These are phyloP conservation scores for Paramyrothecium roridum DNA, from an alignment of 2,329 filamentous ascomycete species.

Conservation along the genomic window DNA sequence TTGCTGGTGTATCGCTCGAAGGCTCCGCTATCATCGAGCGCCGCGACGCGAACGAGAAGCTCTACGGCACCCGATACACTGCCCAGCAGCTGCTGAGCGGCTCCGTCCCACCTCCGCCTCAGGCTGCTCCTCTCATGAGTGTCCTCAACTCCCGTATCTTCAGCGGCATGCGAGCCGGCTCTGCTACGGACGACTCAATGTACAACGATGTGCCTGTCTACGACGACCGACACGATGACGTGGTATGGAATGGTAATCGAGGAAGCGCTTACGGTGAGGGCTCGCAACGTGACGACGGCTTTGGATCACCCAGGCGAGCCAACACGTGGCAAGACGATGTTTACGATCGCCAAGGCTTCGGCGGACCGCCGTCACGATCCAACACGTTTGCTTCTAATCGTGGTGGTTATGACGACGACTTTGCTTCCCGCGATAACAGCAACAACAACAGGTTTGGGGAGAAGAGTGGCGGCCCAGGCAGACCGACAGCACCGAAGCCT, in stretches of 20 bases:
- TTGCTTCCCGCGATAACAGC: constrained; percentile 50
- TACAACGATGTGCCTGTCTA: constrained; percentile 95
- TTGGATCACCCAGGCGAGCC: constrained; percentile 57
- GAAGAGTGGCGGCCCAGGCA: constrained; percentile 59
- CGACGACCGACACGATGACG: constrained; percentile 70
- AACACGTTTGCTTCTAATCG: constrained; percentile 45
- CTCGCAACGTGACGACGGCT: constrained; percentile 39
- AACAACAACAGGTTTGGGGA: constrained; percentile 40
- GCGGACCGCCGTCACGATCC: constrained; percentile 40
- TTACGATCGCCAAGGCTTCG: constrained; percentile 57
- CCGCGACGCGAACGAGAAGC: constrained; percentile 93
- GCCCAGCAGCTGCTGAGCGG: constrained; percentile 81
- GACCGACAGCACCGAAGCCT: constrained; percentile 87
- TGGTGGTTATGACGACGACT: constrained; percentile 42
- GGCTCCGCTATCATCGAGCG: constrained; percentile 91
- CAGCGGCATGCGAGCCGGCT: constrained; percentile 54
- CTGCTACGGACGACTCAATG: constrained; percentile 57
- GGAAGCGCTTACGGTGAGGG: constrained; percentile 71
- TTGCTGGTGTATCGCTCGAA: constrained; percentile 92
- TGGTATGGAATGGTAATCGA: constrained; percentile 75
- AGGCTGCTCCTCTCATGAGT: constrained; percentile 79
- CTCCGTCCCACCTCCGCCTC: constrained; percentile 71
- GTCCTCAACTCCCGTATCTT: constrained; percentile 86
- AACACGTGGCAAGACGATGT: constrained; percentile 74
- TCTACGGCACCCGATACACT: constrained; percentile 81